Evolutionary conservation across 106 monocot species (phyloP).

Genomic region (Dendrobium officinale): DNA sequence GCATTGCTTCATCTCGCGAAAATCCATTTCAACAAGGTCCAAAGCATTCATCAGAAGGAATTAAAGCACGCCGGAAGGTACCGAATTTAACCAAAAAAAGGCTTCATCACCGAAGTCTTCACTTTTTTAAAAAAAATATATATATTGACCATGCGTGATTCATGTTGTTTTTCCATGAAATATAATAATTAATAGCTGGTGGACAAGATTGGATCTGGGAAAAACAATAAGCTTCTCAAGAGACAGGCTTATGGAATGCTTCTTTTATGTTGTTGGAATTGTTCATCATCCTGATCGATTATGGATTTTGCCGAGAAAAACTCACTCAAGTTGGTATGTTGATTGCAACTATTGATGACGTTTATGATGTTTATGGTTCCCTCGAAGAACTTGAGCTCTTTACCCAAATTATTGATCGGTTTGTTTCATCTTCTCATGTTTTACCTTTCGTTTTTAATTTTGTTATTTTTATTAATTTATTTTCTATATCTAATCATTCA

Average conservation of each 20-base stretch:
- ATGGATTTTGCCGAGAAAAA: slow-evolving; percentile 16
- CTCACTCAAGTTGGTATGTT: slow-evolving; percentile 22
- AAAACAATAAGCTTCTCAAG: slow-evolving; percentile 37
- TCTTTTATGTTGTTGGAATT: slow-evolving; percentile 21
- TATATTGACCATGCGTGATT: background rate
- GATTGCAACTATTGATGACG: slow-evolving; percentile 30
- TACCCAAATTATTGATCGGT: slow-evolving; percentile 31
- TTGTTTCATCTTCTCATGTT: background rate
- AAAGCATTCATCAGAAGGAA: background rate
- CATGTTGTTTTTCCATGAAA: background rate
- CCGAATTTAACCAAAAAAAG: no score
- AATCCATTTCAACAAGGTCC: background rate
- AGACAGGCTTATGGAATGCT: slow-evolving; percentile 33
- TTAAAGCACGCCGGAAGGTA: background rate
- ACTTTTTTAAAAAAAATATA: no score
- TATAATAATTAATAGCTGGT: slow-evolving; percentile 21
- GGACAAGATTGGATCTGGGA: slow-evolving; percentile 16
- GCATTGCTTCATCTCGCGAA: slow-evolving; percentile 4
- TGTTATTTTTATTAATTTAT: background rate
- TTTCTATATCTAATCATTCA: no score
- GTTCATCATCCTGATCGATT: slow-evolving; percentile 24
- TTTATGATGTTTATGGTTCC: slow-evolving; percentile 41
- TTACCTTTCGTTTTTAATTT: background rate
- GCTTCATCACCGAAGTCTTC: no score
- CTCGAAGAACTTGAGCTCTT: slow-evolving; percentile 43